These are phyloP conservation scores for Leccinellum rugosiceps DNA, from an alignment of 768 basidiomycete species.

Conservation along the genomic window DNA sequence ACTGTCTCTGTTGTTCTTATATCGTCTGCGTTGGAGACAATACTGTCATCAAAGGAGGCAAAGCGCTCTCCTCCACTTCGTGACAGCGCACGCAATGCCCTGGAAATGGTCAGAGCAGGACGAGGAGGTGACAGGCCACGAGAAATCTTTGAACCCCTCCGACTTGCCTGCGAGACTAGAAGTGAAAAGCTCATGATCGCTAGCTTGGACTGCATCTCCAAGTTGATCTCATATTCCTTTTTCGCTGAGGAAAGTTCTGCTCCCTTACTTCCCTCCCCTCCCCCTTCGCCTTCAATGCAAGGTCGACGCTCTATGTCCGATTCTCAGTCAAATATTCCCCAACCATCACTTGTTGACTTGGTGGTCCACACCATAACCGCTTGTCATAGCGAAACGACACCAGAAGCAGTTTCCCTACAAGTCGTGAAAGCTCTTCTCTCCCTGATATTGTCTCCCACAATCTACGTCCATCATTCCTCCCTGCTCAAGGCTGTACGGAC, in stretches of 20 bases:
- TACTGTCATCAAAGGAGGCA: slow-evolving; percentile 85
- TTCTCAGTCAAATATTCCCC: slow-evolving; percentile 49
- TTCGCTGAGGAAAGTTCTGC: slow-evolving; percentile 66
- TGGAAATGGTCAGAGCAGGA: slow-evolving; percentile 77
- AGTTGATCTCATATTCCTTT: slow-evolving; percentile 96
- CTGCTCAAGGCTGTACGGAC: slow-evolving; percentile 95
- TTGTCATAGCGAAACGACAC: slow-evolving; percentile 83
- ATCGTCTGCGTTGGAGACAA: slow-evolving; percentile 80
- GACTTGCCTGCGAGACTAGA: slow-evolving; percentile 92
- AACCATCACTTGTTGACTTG: slow-evolving; percentile 83
- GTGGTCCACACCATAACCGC: slow-evolving; percentile 94
- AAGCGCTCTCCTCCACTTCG: slow-evolving; percentile 75
- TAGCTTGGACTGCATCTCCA: slow-evolving; percentile 95
- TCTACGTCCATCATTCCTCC: slow-evolving; percentile 92
- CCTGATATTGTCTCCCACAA: slow-evolving; percentile 80
- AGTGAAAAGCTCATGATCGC: slow-evolving; percentile 94
- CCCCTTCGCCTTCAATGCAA: slow-evolving; percentile 61
- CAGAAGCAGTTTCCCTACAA: slow-evolving; percentile 90
- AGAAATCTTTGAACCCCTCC: slow-evolving; percentile 93
- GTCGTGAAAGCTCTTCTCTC: slow-evolving; percentile 94
- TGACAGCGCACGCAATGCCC: slow-evolving; percentile 77
- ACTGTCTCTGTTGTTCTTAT: slow-evolving; percentile 79
- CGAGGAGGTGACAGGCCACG: slow-evolving; percentile 73
- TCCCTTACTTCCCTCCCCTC: slow-evolving; percentile 62
- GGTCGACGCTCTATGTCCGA: slow-evolving; percentile 40